phyloP scores from a whole-genome alignment of 1,284 basidiomycete genomes.

The Ceratobasidium papillatum region DNA sequence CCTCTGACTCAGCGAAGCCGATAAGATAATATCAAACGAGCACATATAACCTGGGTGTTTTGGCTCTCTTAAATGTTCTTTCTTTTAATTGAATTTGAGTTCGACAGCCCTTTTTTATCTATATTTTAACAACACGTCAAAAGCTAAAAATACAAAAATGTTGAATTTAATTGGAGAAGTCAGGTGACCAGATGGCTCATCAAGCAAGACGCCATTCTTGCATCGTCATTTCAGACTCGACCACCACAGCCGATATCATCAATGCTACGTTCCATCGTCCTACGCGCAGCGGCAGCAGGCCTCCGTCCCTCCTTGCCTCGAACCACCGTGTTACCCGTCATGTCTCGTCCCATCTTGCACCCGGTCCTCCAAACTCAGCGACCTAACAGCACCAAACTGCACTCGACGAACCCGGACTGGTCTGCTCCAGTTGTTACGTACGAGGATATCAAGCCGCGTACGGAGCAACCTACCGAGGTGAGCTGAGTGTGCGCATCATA shows the following conservation, averaged over 20 bases:
- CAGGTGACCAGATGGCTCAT: slow-evolving; percentile 5
- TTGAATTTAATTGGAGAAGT: neutral
- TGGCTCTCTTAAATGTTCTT: neutral
- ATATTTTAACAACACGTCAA: neutral
- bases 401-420: slow-evolving; percentile 65
- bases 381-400: slow-evolving; percentile 30
- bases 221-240: neutral
- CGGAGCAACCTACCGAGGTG: slow-evolving; percentile 81
- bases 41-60: neutral
- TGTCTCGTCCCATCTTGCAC: neutral
- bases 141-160: neutral
- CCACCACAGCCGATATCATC: slow-evolving; percentile 13
- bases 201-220: slow-evolving; percentile 13
- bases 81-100: neutral
- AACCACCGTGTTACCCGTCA: slow-evolving; percentile 2
- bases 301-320: slow-evolving; percentile 25
- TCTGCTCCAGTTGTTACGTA: slow-evolving; percentile 75
- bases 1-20: slow-evolving; percentile 3
- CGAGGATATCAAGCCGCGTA: slow-evolving; percentile 84
- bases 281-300: slow-evolving; percentile 20
- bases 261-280: slow-evolving; percentile 20
- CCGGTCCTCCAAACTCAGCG: slow-evolving; percentile 25
- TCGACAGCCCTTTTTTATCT: neutral
- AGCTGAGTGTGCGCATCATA: neutral
- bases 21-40: neutral